Percentiles rank a stretch among this genome's conserved stretches.
Evolutionary conservation across 2,329 filamentous ascomycete species (phyloP).

Genomic region (Xylaria sp.): DNA sequence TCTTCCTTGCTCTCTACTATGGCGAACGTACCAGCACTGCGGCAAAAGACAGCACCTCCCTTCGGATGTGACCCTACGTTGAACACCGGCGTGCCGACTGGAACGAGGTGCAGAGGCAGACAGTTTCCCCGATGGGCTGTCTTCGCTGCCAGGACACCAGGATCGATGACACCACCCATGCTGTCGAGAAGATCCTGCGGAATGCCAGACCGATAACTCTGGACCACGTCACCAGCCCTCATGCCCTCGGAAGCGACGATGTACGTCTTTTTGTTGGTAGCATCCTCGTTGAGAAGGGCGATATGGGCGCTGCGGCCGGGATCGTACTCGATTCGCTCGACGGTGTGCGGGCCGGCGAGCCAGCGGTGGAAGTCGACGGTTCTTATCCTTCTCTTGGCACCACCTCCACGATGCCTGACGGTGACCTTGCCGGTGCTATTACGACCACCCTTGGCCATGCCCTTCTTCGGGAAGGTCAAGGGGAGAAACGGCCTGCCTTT

Average conservation of each 20-base stretch:
- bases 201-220: constrained; percentile 92
- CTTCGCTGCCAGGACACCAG: constrained; percentile 93
- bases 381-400: constrained; percentile 89
- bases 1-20: constrained; percentile 91
- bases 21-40: constrained; percentile 92
- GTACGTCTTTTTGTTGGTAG: constrained; percentile 82
- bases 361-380: constrained; percentile 88
- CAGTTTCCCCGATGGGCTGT: constrained; percentile 96
- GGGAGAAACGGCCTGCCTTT: constrained; percentile 86
- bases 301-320: constrained; percentile 94
- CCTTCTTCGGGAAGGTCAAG: constrained; percentile 91
- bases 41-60: constrained; percentile 87
- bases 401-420: constrained; percentile 91
- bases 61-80: constrained; percentile 83
- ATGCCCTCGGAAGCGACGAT: constrained; percentile 96
- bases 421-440: constrained; percentile 89
- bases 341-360: constrained; percentile 81
- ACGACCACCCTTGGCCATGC: constrained; percentile 89
- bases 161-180: constrained; percentile 94
- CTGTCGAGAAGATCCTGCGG: constrained; percentile 85
- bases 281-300: constrained; percentile 80
- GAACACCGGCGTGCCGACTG: constrained; percentile 91
- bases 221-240: constrained; percentile 87
- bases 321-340: constrained; percentile 96
- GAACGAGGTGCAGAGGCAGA: constrained; percentile 93